Conservation (phyloP, 495 filamentous ascomycete genomes). For the Penicillium pulvis region DNA sequence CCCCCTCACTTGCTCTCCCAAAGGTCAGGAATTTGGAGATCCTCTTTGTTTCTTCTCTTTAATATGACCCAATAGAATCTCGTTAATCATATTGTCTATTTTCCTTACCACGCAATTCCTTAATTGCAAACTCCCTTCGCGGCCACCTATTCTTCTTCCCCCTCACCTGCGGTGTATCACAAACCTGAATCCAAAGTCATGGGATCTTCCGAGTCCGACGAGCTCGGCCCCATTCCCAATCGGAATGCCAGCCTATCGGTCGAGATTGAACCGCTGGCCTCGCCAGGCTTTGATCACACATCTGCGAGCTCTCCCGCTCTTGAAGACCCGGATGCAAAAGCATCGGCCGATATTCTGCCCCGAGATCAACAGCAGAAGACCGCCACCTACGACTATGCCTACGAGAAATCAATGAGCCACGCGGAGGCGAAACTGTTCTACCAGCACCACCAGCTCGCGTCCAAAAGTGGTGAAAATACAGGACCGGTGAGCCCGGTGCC, state of each 20-base stretch:
- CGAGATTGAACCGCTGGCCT: slow-evolving; percentile 16
- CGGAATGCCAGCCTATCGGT: slow-evolving; percentile 16
- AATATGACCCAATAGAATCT: background rate
- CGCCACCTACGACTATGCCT: slow-evolving; percentile 81
- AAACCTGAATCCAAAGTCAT: slow-evolving; percentile 19
- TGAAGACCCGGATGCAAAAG: slow-evolving; percentile 13
- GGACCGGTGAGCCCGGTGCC: slow-evolving; percentile 23
- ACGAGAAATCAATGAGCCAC: slow-evolving; percentile 88
- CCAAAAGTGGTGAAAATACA: slow-evolving; percentile 25
- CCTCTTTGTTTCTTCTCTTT: background rate
- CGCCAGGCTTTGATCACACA: slow-evolving; percentile 12
- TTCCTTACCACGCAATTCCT: no score
- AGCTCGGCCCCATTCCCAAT: slow-evolving; percentile 28
- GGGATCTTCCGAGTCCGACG: slow-evolving; percentile 24
- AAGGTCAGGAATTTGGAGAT: background rate
- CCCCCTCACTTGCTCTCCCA: background rate
- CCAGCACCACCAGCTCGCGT: slow-evolving; percentile 74
- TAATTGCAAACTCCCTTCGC: no score
- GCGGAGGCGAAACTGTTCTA: slow-evolving; percentile 94
- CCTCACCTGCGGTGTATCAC: slow-evolving; percentile 4
- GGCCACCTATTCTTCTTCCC: no score
- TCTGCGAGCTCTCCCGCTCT: slow-evolving; percentile 16
- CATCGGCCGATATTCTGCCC: slow-evolving; percentile 56
- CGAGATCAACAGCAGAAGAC: slow-evolving; percentile 78
- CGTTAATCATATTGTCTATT: background rate